A percentile compares a stretch with the other conserved stretches of the same genome.
phyloP scores from a whole-genome alignment of 208 protist genomes.

The Acanthamoeba lenticulata region DNA sequence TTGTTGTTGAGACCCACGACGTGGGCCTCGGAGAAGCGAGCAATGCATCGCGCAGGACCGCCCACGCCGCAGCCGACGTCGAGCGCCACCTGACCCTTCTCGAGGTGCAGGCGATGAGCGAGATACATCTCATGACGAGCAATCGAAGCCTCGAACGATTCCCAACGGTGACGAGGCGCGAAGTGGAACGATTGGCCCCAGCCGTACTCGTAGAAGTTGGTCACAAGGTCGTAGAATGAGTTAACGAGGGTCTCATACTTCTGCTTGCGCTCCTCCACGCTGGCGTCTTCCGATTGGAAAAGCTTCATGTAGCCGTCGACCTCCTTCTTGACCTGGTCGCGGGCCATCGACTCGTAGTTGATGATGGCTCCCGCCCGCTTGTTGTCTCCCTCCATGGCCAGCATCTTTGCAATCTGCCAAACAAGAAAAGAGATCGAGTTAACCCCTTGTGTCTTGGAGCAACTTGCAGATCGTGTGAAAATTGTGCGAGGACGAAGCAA shows the following conservation, averaged over 20 bases:
- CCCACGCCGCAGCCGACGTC: conserved; percentile 97
- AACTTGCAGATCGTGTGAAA: no score
- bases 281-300: not conserved
- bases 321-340: conserved; percentile 43
- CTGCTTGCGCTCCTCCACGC: conserved; percentile 67
- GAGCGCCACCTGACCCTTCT: conserved; percentile 87
- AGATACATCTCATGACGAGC: conserved; percentile 96
- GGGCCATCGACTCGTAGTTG: conserved; percentile 58
- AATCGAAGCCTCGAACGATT: conserved; percentile 93
- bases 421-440: no score
- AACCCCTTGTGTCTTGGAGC: no score
- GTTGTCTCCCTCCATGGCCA: conserved; percentile 35
- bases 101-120: conserved; percentile 89
- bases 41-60: conserved; percentile 95
- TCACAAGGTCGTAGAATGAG: conserved; percentile 97
- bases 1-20: conserved; percentile 98
- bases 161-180: conserved; percentile 73
- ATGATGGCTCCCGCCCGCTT: conserved; percentile 1
- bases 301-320: conserved; percentile 33
- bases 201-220: conserved; percentile 97
- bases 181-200: conserved; percentile 95
- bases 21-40: conserved; percentile 93
- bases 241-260: conserved; percentile 89
- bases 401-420: no score
- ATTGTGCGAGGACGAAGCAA: no score